Base-by-base conservation (phyloP, 208 protist species). In the Wallacemonas sp. region DNA sequence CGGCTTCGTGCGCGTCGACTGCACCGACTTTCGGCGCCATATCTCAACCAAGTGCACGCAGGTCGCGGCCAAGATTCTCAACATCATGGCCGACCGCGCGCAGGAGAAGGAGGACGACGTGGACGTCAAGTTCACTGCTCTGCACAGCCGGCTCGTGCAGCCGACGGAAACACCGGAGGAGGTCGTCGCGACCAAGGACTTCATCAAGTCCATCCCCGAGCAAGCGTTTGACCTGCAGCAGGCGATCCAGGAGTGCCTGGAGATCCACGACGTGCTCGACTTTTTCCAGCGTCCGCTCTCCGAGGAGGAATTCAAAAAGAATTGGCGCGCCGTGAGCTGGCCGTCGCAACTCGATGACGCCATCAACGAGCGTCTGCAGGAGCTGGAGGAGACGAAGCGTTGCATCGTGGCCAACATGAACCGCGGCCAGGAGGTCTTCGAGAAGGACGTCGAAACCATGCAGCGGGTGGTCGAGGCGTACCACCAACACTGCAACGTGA, bases 231-330 rank as follows among this genome's bases (percentile, higher is more conserved):
- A 96, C 49, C 67, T 95, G 2, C 83, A 94, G 70, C 48, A 72
- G 2, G 47, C 76, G 6, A 93, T 97, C 61, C 67, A 76, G 26
- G 87, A 95, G 65, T 83, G 84, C 17, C 78, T 81, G 27, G 84
- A 90, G 52, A 85, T 95, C 34, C 81, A 96, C 80, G 78, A 80
- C 16, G 70, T 98, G 44, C 85, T 99, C 23, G 94, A 98, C 30
- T 61, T 76, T n/a, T 98, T 98, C 68, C 81, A 95, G 44, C 87
- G 84, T 29, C 72, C 78, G 23, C 80, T 98, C 29, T 75, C 78
- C 4, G 84, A 97, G 62, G 95, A 98, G 39, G 95, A 98, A 73
- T 98, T 99, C 73, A 90, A 90, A 63, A 85, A 81, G 68, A 95
- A 97, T 65, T 98, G 96, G 96, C 68, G 74, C 17, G 85, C 92